A percentile compares a stretch with the other conserved stretches of the same genome.
phyloP scores from a whole-genome alignment of 495 filamentous ascomycete species.

The Xylaria castorea region DNA sequence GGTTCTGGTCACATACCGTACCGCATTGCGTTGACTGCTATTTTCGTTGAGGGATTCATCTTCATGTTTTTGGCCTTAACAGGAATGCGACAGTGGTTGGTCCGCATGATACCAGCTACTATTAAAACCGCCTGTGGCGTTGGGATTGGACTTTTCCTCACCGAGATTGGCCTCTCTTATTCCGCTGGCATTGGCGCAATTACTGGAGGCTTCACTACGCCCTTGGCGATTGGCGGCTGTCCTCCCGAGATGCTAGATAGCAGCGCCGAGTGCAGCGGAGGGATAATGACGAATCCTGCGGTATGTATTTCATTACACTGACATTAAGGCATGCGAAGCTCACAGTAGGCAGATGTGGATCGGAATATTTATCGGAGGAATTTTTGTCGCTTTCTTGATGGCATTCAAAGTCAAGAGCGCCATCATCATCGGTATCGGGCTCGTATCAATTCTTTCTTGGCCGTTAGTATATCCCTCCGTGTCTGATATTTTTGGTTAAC shows the following conservation, averaged over 20 bases:
- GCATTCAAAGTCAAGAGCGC: slow-evolving; percentile 80
- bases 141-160: slow-evolving; percentile 81
- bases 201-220: slow-evolving; percentile 62
- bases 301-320: slow-evolving; percentile 36
- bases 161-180: slow-evolving; percentile 77
- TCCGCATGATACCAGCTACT: slow-evolving; percentile 75
- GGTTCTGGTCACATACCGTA: slow-evolving; percentile 73
- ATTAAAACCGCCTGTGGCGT: slow-evolving; percentile 84
- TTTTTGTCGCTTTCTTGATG: slow-evolving; percentile 79
- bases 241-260: slow-evolving; percentile 46
- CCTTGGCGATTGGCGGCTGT: slow-evolving; percentile 75
- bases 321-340: slow-evolving; percentile 21
- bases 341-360: slow-evolving; percentile 67
- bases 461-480: slow-evolving; percentile 54
- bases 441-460: slow-evolving; percentile 85
- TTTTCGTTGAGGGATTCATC: slow-evolving; percentile 79
- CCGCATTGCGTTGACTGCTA: slow-evolving; percentile 74
- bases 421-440: slow-evolving; percentile 79
- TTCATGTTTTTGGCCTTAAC: slow-evolving; percentile 70
- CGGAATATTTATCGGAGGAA: slow-evolving; percentile 77
- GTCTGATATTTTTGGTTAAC: slow-evolving; percentile 28
- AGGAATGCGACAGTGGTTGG: slow-evolving; percentile 85
- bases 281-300: slow-evolving; percentile 73
- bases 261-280: slow-evolving; percentile 46
- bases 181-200: slow-evolving; percentile 78